phyloP scores from a whole-genome alignment of 2,329 filamentous ascomycete species.

The Alternaria panax region DNA sequence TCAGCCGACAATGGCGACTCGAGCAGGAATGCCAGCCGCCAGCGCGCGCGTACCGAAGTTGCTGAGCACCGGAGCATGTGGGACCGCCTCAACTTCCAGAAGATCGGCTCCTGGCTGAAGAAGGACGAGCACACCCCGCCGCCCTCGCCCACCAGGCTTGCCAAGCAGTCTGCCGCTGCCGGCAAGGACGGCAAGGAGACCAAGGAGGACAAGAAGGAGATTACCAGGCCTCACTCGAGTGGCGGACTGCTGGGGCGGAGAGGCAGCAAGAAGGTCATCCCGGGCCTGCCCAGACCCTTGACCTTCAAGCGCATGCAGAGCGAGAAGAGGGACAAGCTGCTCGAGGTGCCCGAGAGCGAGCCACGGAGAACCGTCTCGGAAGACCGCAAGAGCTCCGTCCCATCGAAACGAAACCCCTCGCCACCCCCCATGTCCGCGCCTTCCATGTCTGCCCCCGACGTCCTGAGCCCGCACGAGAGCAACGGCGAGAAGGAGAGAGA shows the following conservation, averaged over 20 bases:
- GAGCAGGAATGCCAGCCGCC: conserved; percentile 41
- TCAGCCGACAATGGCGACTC: conserved; percentile 37
- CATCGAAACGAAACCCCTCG: conserved; percentile 54
- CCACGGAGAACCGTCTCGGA: conserved; percentile 79
- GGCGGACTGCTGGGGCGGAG: conserved; percentile 39
- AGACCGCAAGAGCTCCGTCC: conserved; percentile 71
- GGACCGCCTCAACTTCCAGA: conserved; percentile 49
- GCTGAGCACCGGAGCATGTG: conserved; percentile 47
- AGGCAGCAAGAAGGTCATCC: conserved; percentile 68
- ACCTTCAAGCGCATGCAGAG: conserved; percentile 86
- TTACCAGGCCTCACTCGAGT: conserved; percentile 44
- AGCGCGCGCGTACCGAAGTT: conserved; percentile 45
- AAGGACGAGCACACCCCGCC: conserved; percentile 47
- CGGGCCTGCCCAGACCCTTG: conserved; percentile 76
- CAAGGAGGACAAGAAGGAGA: conserved; percentile 39
- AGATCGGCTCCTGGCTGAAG: conserved; percentile 52
- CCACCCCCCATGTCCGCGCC: conserved; percentile 48
- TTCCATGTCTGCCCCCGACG: conserved; percentile 51
- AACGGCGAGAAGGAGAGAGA: conserved; percentile 35
- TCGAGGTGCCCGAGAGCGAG: conserved; percentile 68
- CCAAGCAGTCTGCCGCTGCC: conserved; percentile 6
- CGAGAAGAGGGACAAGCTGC: conserved; percentile 76
- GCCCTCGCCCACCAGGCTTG: conserved; percentile 19
- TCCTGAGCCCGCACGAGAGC: conserved; percentile 42
- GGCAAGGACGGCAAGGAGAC: conserved; percentile 35